A percentile compares a stretch with the other conserved stretches of the same genome.
Conservation (phyloP, 371 early-diverging fungal species). For the Blakeslea trispora region DNA sequence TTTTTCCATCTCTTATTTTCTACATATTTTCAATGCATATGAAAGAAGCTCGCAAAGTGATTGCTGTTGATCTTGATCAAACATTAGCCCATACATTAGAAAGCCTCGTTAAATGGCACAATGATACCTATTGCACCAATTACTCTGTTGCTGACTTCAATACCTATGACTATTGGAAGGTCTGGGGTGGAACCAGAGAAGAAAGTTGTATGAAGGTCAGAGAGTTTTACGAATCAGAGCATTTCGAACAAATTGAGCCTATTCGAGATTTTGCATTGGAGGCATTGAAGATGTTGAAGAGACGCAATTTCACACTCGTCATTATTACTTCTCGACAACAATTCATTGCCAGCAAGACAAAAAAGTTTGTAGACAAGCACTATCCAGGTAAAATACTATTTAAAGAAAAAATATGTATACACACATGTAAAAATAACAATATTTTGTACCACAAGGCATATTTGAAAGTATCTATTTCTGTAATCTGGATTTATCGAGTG, state of each 20-base stretch:
- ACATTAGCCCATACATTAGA: slow-evolving; percentile 49
- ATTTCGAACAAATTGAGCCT: slow-evolving; percentile 51
- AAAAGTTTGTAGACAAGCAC: slow-evolving; percentile 52
- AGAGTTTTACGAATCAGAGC: slow-evolving; percentile 49
- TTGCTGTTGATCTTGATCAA: slow-evolving; percentile 58
- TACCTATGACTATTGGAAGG: slow-evolving; percentile 47
- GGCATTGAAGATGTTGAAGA: slow-evolving; percentile 53
- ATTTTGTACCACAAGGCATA: no score
- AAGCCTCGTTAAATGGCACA: slow-evolving; percentile 50
- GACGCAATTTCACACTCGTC: slow-evolving; percentile 48
- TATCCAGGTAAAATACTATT: slow-evolving; percentile 38
- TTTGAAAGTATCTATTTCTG: slow-evolving; percentile 59
- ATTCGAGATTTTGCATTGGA: slow-evolving; percentile 54
- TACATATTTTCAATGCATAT: no score
- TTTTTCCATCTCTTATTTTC: background rate
- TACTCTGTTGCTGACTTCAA: slow-evolving; percentile 42
- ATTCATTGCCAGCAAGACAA: slow-evolving; percentile 53
- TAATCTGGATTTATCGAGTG: slow-evolving; percentile 45
- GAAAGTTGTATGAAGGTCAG: slow-evolving; percentile 49
- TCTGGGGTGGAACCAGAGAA: slow-evolving; percentile 53
- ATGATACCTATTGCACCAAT: slow-evolving; percentile 41
- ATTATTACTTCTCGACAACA: slow-evolving; percentile 56
- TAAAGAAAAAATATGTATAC: background rate
- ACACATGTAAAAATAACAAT: slow-evolving; percentile 5
- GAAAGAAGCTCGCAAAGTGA: slow-evolving; percentile 41